A percentile compares a stretch with the other conserved stretches of the same genome.
Evolutionary conservation across 1,284 basidiomycete genomes (phyloP).

Genomic region (Ceratobasidium sp.): DNA sequence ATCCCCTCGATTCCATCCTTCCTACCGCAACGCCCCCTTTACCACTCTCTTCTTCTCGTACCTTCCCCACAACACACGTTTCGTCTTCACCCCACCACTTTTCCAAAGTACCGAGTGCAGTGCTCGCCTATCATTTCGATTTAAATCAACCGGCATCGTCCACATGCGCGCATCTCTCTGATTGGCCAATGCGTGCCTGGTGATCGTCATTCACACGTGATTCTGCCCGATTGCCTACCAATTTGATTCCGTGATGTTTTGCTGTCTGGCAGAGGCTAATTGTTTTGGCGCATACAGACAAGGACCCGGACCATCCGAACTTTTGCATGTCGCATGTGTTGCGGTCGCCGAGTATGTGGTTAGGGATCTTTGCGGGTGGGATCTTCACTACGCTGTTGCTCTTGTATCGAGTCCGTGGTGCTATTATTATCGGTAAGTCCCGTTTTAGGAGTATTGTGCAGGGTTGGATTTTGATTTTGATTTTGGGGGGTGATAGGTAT

Average conservation of each 20-base stretch:
- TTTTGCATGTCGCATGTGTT: slow-evolving; percentile 78
- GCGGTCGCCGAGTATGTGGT: slow-evolving; percentile 82
- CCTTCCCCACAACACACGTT: no score
- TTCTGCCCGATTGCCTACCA: background rate
- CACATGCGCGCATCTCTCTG: slow-evolving; percentile 48
- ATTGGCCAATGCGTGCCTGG: slow-evolving; percentile 21
- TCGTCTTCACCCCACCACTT: no score
- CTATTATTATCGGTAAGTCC: slow-evolving; percentile 74
- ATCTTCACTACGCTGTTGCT: slow-evolving; percentile 82
- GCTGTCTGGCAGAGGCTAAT: background rate
- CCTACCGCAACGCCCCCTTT: no score
- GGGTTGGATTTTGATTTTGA: no score
- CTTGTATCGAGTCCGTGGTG: slow-evolving; percentile 87
- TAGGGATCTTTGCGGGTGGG: slow-evolving; percentile 91
- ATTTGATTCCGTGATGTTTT: background rate
- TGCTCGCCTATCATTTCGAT: slow-evolving; percentile 19
- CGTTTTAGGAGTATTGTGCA: background rate
- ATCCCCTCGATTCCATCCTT: no score
- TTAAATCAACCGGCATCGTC: slow-evolving; percentile 40
- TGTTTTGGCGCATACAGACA: slow-evolving; percentile 41
- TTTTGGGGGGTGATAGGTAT: slow-evolving; percentile 58
- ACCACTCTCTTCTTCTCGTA: no score
- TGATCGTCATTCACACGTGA: slow-evolving; percentile 36
- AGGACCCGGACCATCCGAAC: slow-evolving; percentile 50
- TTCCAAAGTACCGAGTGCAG: no score